phyloP scores from a whole-genome alignment of 345 rosid species.

The Acer saccharum region DNA sequence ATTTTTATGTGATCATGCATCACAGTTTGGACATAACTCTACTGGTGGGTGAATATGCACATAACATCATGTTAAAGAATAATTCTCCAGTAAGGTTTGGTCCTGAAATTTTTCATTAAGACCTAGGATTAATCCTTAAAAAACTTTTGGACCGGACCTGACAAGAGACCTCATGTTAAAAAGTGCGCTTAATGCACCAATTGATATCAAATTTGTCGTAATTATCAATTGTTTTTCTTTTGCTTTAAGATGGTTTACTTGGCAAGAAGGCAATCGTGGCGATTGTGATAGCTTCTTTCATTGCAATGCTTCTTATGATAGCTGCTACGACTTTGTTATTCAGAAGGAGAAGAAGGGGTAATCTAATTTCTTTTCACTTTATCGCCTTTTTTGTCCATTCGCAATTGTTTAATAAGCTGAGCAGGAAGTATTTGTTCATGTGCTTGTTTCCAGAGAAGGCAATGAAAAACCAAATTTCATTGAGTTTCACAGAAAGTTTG shows the following conservation, averaged over 20 bases:
- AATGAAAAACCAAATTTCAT: not conserved
- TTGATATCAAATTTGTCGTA: not conserved
- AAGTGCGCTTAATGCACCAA: not conserved
- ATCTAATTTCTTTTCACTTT: not conserved
- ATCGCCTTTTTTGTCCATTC: not conserved
- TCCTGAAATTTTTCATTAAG: no score
- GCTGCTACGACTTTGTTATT: constrained; percentile 19
- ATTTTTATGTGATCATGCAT: not conserved
- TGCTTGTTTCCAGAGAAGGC: not conserved
- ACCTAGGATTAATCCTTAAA: no score
- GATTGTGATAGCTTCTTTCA: constrained; percentile 22
- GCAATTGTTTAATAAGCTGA: no score
- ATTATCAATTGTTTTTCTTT: no score
- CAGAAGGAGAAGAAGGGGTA: constrained; percentile 40
- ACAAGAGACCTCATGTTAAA: no score
- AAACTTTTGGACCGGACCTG: no score
- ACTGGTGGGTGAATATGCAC: not conserved
- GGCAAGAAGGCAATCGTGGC: constrained; percentile 30
- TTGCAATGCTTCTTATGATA: constrained; percentile 20
- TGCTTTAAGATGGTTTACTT: constrained; percentile 22
- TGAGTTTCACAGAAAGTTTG: not conserved
- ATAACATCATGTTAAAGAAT: not conserved
- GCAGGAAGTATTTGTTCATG: not conserved
- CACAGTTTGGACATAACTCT: not conserved
- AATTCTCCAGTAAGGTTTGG: no score